Evolutionary conservation across 208 protist species (phyloP).

Genomic region (Acanthamoeba royreba): DNA sequence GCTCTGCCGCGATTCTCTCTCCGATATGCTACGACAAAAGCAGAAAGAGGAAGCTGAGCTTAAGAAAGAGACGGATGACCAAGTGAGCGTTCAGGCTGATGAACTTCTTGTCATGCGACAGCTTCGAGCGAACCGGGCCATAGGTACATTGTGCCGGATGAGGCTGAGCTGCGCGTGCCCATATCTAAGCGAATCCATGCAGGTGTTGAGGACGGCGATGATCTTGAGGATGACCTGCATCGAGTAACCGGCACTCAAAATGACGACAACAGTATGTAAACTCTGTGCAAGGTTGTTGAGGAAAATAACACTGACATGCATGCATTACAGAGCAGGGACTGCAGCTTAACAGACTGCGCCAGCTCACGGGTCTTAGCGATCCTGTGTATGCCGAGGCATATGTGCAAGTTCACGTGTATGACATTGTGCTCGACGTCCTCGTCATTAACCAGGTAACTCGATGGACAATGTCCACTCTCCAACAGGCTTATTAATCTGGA

Average conservation of each 20-base stretch:
- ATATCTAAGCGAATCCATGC: neutral
- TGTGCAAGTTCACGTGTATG: slow-evolving; percentile 96
- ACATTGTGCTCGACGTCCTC: slow-evolving; percentile 93
- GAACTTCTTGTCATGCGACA: slow-evolving; percentile 77
- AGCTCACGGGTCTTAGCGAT: slow-evolving; percentile 95
- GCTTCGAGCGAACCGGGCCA: slow-evolving; percentile 50
- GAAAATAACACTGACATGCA: neutral
- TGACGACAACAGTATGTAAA: neutral
- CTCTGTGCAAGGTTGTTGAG: too few species aligned
- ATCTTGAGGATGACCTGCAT: neutral
- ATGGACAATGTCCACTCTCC: too few species aligned
- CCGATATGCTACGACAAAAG: neutral
- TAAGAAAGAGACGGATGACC: slow-evolving; percentile 56
- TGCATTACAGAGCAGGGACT: neutral
- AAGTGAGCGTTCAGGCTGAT: slow-evolving; percentile 66
- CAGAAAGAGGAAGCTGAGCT: slow-evolving; percentile 45
- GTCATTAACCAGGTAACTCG: slow-evolving; percentile 93
- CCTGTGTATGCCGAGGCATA: slow-evolving; percentile 96
- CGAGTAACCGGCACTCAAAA: neutral
- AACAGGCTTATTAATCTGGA: too few species aligned
- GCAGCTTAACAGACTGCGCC: slow-evolving; percentile 82
- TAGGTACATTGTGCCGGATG: too few species aligned
- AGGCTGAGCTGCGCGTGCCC: too few species aligned
- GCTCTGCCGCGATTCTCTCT: neutral
- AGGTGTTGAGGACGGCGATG: neutral